Conservation (phyloP, 1,284 basidiomycete species). For the Melampsora larici-populina region DNA sequence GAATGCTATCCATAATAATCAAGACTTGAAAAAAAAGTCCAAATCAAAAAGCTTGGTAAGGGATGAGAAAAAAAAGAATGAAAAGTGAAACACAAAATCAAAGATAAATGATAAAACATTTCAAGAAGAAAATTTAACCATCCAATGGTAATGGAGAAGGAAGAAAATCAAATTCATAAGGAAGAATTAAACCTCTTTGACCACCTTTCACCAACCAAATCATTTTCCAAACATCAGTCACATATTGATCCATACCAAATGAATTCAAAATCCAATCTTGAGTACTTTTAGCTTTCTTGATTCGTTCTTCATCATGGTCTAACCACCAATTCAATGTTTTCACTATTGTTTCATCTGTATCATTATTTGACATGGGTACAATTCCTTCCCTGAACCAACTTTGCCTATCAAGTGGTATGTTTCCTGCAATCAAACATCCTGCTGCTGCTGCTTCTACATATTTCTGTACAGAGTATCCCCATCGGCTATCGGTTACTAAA, state of each 20-base stretch:
- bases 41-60: too few relatives aligned
- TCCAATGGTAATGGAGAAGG: constrained; percentile 22
- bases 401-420: constrained; percentile 38
- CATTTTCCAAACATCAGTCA: constrained; percentile 30
- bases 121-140: constrained; percentile 18
- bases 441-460: constrained; percentile 42
- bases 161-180: constrained; percentile 42
- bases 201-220: constrained; percentile 36
- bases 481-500: constrained; percentile 34
- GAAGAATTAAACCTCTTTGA: constrained; percentile 33
- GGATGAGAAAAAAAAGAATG: too few relatives aligned
- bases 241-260: constrained; percentile 38
- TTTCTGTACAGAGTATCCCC: constrained; percentile 43
- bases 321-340: constrained; percentile 38
- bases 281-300: constrained; percentile 30
- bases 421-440: constrained; percentile 39
- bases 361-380: constrained; percentile 40
- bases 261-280: constrained; percentile 42
- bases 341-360: constrained; percentile 30
- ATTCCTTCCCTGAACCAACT: constrained; percentile 17
- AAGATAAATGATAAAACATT: background rate
- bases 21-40: too few relatives aligned
- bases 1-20: too few relatives aligned
- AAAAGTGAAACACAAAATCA: too few relatives aligned
- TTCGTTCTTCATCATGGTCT: constrained; percentile 31